Percentiles rank a stretch among this genome's conserved stretches.
These are phyloP conservation scores for Apiotrichum gamsii DNA, from an alignment of 1,284 basidiomycete genomes.

Conservation along the genomic window DNA sequence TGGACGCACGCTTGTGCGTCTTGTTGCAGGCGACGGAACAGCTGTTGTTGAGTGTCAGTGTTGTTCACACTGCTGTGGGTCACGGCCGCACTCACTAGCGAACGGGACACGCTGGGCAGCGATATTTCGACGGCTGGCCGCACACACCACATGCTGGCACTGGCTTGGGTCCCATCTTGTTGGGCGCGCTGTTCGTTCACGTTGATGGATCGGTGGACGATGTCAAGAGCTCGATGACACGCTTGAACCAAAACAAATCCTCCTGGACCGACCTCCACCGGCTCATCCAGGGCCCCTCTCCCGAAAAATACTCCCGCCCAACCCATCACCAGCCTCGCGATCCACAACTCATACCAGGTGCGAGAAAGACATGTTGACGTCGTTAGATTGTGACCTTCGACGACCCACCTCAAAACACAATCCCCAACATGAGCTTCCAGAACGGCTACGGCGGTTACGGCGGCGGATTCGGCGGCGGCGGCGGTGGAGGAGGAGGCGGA, in stretches of 20 bases:
- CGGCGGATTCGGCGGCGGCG: conserved; percentile 13
- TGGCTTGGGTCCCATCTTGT: conserved; percentile 8
- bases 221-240: too few species aligned
- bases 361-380: too few species aligned
- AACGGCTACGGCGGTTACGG: conserved; percentile 24
- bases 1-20: conserved; percentile 37
- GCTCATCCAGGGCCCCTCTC: too few species aligned
- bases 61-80: too few species aligned
- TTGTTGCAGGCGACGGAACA: conserved; percentile 47
- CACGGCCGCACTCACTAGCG: conserved; percentile 36
- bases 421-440: conserved; percentile 36
- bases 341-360: not conserved
- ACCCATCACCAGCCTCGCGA: not conserved
- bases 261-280: too few species aligned
- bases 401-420: too few species aligned
- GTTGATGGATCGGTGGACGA: too few species aligned
- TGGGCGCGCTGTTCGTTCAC: too few species aligned
- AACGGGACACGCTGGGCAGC: conserved; percentile 39
- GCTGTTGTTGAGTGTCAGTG: conserved; percentile 23
- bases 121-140: conserved; percentile 34
- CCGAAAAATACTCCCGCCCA: too few species aligned
- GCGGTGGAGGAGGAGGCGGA: conserved; percentile 12
- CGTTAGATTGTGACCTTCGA: too few species aligned
- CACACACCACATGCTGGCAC: conserved; percentile 32
- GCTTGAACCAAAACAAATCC: too few species aligned